Evolutionary conservation across 2,329 filamentous ascomycete species (phyloP).

Genomic region (Seiridium cupressi): DNA sequence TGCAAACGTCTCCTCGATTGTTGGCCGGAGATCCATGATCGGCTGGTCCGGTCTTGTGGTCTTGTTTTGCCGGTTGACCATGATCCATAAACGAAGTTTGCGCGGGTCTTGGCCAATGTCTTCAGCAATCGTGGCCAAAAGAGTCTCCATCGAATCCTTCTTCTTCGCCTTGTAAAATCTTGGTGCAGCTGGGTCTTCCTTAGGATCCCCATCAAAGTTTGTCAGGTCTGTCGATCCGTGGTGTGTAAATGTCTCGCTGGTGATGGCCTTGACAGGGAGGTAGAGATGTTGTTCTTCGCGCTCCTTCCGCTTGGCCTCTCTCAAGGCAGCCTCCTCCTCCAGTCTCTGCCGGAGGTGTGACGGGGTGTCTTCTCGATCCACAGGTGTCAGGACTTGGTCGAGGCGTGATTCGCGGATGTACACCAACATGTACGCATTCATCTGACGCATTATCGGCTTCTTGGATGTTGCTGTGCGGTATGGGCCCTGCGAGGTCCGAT

Average conservation of each 20-base stretch:
- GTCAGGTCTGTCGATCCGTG: slow-evolving; percentile 85
- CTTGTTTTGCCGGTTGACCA: slow-evolving; percentile 99
- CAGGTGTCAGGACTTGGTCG: slow-evolving; percentile 77
- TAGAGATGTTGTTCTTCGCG: slow-evolving; percentile 93
- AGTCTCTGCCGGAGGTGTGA: slow-evolving; percentile 73
- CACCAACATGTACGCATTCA: slow-evolving; percentile 98
- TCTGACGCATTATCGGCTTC: slow-evolving; percentile 60
- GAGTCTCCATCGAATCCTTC: slow-evolving; percentile 72
- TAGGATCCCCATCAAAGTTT: slow-evolving; percentile 58
- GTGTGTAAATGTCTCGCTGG: slow-evolving; percentile 74
- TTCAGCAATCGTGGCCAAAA: slow-evolving; percentile 67
- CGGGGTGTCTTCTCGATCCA: slow-evolving; percentile 77
- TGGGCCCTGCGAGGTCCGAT: slow-evolving; percentile 49
- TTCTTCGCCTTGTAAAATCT: slow-evolving; percentile 71
- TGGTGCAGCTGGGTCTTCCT: slow-evolving; percentile 64
- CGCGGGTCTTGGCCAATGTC: slow-evolving; percentile 68
- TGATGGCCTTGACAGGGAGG: slow-evolving; percentile 79
- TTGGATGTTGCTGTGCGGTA: slow-evolving; percentile 43
- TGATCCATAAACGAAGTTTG: slow-evolving; percentile 83
- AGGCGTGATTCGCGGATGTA: slow-evolving; percentile 87
- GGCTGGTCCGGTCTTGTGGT: slow-evolving; percentile 89
- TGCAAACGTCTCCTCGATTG: slow-evolving; percentile 66
- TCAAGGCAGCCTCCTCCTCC: slow-evolving; percentile 74
- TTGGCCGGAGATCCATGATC: slow-evolving; percentile 74
- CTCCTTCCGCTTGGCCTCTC: slow-evolving; percentile 80